A percentile compares a stretch with the other conserved stretches of the same genome.
These are phyloP conservation scores for Auriculariales sp. DNA, from an alignment of 768 basidiomycete genomes.

Conservation along the genomic window DNA sequence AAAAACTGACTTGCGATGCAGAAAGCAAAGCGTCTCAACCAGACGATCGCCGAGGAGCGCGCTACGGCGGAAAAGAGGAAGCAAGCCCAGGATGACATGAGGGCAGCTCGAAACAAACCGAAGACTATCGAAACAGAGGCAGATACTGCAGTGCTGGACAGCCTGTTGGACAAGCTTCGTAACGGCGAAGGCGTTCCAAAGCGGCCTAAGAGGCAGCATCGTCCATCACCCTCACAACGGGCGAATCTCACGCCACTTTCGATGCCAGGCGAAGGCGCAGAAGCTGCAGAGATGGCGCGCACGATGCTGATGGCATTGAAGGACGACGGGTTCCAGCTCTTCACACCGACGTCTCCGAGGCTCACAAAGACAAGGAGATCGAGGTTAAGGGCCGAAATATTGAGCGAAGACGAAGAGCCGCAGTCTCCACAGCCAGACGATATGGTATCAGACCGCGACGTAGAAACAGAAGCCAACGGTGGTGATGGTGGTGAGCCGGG, in stretches of 20 bases:
- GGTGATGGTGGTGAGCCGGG: too few species aligned
- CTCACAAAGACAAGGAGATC: constrained; percentile 15
- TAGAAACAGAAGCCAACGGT: too few species aligned
- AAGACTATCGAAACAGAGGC: constrained; percentile 26
- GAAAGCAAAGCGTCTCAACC: constrained; percentile 84
- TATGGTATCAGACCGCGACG: neutral
- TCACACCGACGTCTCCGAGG: constrained; percentile 31
- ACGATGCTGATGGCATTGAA: constrained; percentile 66
- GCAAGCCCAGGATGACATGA: constrained; percentile 45
- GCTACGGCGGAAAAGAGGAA: constrained; percentile 53
- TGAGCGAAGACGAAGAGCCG: neutral
- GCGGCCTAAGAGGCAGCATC: constrained; percentile 1
- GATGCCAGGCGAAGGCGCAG: constrained; percentile 7
- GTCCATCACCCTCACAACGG: constrained; percentile 2
- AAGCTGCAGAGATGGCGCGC: constrained; percentile 46
- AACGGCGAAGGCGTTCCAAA: constrained; percentile 49
- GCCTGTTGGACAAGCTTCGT: constrained; percentile 52
- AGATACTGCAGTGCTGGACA: constrained; percentile 48
- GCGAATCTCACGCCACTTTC: neutral
- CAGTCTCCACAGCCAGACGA: neutral
- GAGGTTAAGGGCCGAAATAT: constrained; percentile 14
- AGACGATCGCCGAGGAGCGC: constrained; percentile 56
- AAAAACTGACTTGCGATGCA: constrained; percentile 16
- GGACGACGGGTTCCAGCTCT: constrained; percentile 44
- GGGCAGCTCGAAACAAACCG: constrained; percentile 24